Base-by-base conservation (phyloP, 108 stramenopile genomes). In the Seminavis robusta region DNA sequence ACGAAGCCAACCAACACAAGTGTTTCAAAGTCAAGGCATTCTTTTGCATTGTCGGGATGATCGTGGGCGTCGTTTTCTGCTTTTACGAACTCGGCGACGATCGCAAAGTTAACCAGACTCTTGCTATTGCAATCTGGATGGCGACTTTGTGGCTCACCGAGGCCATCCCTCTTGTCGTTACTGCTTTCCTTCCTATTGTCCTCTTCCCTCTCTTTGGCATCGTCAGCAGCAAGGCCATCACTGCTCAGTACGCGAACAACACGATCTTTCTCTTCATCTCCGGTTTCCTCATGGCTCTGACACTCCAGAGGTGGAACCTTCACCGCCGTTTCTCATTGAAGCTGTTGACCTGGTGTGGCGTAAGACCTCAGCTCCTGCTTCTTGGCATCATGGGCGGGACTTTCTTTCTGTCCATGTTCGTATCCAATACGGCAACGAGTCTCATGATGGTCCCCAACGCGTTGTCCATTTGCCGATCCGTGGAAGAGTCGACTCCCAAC, bases 391-490 rank as follows among this genome's bases (percentile, higher is more conserved):
- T 58, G 56, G 13, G 1, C 20, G 43, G 44, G 1, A 58, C 56
- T n/a, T 58, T 46, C 45, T 21, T 58, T n/a, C 25, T 58, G 16
- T 58, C 56, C 29, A 58, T 58, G 56, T 58, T 58, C 32, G 56
- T 58, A 11, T 46, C 42, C 13, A 58, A 58, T 29, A 58, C 42
- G 3, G 56, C 56, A 24, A 58, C 56, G 1, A 1, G 29, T 1
- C 16, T 58, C 26, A 58, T 58, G 56, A 58, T 58, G 56, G 56
- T 58, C 1, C 56, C 56, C 24, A 58, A 58, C 30, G 56, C 56
- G 11, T 11, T 47, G 11, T 32, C 42, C 0, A 24, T 58, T 20
- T 6, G 27, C 4, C 21, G 46, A 17, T 29, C 28, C 10, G 27
- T 58, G 7, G 56, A 58, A 16, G 42, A 44, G 20, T 15, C 28